Base-by-base conservation (phyloP, 2,329 filamentous ascomycete species). In the Blastomyces emzantsi region DNA sequence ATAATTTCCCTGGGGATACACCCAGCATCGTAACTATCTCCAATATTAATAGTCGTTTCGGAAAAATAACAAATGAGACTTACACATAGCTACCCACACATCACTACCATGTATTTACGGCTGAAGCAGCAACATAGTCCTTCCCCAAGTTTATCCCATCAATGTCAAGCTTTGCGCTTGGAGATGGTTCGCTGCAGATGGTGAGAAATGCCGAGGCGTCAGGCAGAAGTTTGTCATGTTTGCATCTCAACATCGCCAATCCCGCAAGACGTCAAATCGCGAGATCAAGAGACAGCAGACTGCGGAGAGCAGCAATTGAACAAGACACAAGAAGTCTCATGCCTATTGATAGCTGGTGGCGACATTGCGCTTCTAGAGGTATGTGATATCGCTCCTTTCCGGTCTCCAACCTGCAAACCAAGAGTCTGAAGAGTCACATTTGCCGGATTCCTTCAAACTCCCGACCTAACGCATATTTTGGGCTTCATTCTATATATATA, bases 171-270 rank as follows among this genome's bases (percentile, higher is more conserved):
- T 36, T 36, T 36, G 33, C 8, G 33, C 8, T 36, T 36, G 33
- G 33, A 9, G 33, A 36, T 33, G 33, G 33, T 33, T 33, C 7
- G 33, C 28, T 36, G 33, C 7, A 33, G 33, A 36, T 36, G 33
- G 33, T 0, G 33, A 36, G 33, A 9, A 36, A 36, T 36, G 33
- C 30, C 30, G 33, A 36, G 33, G 33, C 9, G 33, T n/a, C 28
- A 36, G 41, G 13, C 41, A 19, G 3, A 19, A 15, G 57, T 60
- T 60, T 60, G 58, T 17, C 58, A 49, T 49, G 58, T 60, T 60
- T 60, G 58, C 58, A 60, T 36, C 33, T 6, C 55, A 28, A 39
- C 58, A 17, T 51, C 58, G 13, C n/a, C 36, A 4, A 28, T 58
- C 5, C 17, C 9, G 22, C 17, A 11, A 2, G 22, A 7, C 30